Base-by-base conservation (phyloP, 2,329 filamentous ascomycete genomes). In the Chaetothyriales sp. region DNA sequence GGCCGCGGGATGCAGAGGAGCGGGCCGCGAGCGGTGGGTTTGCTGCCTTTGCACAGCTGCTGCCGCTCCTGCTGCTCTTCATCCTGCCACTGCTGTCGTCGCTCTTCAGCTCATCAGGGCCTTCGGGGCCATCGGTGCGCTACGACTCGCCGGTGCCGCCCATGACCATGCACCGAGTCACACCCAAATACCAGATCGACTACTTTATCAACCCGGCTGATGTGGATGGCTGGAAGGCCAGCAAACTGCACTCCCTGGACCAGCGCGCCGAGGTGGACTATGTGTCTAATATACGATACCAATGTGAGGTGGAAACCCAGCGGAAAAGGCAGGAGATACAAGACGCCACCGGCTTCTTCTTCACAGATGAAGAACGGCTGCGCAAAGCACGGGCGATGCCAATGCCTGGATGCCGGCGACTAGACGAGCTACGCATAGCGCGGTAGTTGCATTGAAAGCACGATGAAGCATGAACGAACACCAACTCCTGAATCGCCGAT, bases 1-100 rank as follows among this genome's bases (percentile, higher is more conserved):
- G 92, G 63, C 88, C 89, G 18, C 79, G 77, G 62, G 74, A 83
- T 58, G 74, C 76, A 28, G 78, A 76, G 57, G 74, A 72, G 56
- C 75, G 68, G 59, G 69, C 72, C 55, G 67, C 73, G 54, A 71
- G 72, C 45, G 72, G 76, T 47, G 76, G 72, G 47, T 66, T 68
- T 52, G 66, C 68, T 63, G 80, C 64, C 76, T 78, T 57, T 64
- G 94, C 58, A 69, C 84, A 87, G 53, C 75, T 98, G 15, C 75
- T 98, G 5, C 90, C 92, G 15, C 81, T 98, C 48, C 74, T 98
- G 49, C 73, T 98, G 57, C 80, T 98, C 61, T 93, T 98, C 64
- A 71, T 96, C 51, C 79, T 90, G 55, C 86, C 88, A 0, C 75
- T 94, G 22, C 72, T 96, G 51, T 86, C 86, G 18, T 90, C 84